phyloP scores from a whole-genome alignment of 2,329 filamentous ascomycete species.

The Salinomyces thailandicus region DNA sequence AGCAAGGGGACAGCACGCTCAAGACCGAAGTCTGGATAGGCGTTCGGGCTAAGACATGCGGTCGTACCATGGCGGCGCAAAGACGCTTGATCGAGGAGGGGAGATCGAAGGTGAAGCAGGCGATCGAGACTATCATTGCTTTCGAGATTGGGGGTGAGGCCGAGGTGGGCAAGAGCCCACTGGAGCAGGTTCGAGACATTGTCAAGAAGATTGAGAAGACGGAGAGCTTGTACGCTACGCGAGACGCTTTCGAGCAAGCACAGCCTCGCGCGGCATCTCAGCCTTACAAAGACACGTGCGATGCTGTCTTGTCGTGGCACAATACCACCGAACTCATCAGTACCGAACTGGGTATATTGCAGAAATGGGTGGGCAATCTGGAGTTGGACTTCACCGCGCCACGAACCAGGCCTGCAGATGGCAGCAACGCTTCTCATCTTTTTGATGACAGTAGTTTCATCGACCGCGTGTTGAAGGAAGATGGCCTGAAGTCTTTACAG shows the following conservation, averaged over 20 bases:
- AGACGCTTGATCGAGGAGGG: constrained; percentile 80
- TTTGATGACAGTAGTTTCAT: constrained; percentile 88
- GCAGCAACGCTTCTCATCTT: constrained; percentile 55
- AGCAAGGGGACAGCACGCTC: constrained; percentile 59
- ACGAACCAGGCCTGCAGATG: constrained; percentile 52
- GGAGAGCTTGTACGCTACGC: constrained; percentile 75
- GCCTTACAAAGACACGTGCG: constrained; percentile 70
- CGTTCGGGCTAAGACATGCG: constrained; percentile 71
- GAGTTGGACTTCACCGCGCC: constrained; percentile 82
- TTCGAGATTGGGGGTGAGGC: constrained; percentile 92
- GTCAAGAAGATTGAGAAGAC: constrained; percentile 84
- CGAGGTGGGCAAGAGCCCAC: constrained; percentile 77
- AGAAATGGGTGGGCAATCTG: constrained; percentile 93
- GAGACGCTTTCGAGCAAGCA: constrained; percentile 59
- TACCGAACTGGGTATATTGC: constrained; percentile 79
- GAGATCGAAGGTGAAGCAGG: constrained; percentile 58
- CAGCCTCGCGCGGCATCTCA: constrained; percentile 68
- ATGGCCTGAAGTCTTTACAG: constrained; percentile 84
- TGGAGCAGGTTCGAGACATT: constrained; percentile 81
- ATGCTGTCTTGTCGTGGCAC: constrained; percentile 89
- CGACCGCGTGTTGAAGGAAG: constrained; percentile 89
- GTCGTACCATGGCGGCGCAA: constrained; percentile 73
- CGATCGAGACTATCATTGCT: constrained; percentile 78
- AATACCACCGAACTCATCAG: constrained; percentile 96
- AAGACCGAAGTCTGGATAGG: constrained; percentile 77